A percentile compares a stretch with the other conserved stretches of the same genome.
phyloP scores from a whole-genome alignment of 352 stramenopile genomes.

The Phytophthora idaei region DNA sequence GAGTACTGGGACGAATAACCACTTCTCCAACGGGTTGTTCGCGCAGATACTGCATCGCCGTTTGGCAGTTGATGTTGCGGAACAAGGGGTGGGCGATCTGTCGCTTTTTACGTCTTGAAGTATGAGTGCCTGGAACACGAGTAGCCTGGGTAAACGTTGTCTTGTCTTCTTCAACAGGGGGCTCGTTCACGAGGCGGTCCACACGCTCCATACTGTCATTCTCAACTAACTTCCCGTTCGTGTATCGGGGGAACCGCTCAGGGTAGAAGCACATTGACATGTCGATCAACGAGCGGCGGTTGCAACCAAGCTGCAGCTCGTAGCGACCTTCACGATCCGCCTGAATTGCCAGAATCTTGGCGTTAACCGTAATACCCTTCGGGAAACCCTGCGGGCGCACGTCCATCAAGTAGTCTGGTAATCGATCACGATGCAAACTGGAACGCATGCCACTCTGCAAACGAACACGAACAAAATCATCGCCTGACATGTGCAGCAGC shows the following conservation, averaged over 20 bases:
- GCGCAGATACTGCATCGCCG: conserved; percentile 82
- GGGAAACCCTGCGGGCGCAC: conserved; percentile 69
- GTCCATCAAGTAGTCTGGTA: conserved; percentile 83
- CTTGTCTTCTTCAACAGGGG: conserved; percentile 81
- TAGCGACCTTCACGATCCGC: conserved; percentile 79
- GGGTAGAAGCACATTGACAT: conserved; percentile 79
- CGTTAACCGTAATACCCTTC: conserved; percentile 88
- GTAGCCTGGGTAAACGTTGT: conserved; percentile 42
- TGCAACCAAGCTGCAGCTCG: conserved; percentile 79
- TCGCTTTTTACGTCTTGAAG: conserved; percentile 83
- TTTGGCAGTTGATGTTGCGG: conserved; percentile 87
- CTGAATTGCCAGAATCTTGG: conserved; percentile 76
- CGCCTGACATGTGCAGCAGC: conserved; percentile 82
- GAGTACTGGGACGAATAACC: conserved; percentile 84
- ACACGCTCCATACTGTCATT: conserved; percentile 73
- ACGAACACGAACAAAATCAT: conserved; percentile 85
- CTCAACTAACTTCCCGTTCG: conserved; percentile 57
- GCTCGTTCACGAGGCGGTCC: conserved; percentile 78
- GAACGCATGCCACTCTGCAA: conserved; percentile 87
- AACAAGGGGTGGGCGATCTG: conserved; percentile 88
- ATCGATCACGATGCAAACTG: conserved; percentile 70
- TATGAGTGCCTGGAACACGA: conserved; percentile 34
- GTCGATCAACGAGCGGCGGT: conserved; percentile 72
- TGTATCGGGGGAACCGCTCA: conserved; percentile 59
- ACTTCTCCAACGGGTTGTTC: conserved; percentile 82